A percentile compares a stretch with the other conserved stretches of the same genome.
phyloP scores from a whole-genome alignment of 345 rosid species.

The Eucalyptus curtisii region DNA sequence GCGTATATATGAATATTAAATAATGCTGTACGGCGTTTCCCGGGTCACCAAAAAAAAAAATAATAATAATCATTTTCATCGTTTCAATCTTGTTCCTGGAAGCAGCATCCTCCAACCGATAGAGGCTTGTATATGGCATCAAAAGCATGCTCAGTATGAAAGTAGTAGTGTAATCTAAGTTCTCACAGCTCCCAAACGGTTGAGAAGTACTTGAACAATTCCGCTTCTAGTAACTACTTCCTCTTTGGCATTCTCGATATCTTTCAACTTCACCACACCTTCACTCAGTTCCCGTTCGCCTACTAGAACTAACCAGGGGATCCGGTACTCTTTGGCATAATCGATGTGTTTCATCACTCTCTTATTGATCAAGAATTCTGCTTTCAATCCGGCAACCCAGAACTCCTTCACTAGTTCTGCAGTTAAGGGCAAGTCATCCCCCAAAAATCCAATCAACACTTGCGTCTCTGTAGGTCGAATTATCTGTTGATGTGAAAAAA shows the following conservation, averaged over 20 bases:
- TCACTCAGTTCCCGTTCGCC: conserved; percentile 55
- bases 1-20: background rate
- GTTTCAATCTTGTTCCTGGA: background rate
- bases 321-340: conserved; percentile 32
- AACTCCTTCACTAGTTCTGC: conserved; percentile 63
- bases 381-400: conserved; percentile 59
- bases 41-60: too few relatives aligned
- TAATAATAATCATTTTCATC: background rate
- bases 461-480: conserved; percentile 70
- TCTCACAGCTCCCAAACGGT: conserved; percentile 1
- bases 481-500: conserved; percentile 16
- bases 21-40: too few relatives aligned
- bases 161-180: background rate
- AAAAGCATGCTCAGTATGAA: background rate
- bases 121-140: background rate
- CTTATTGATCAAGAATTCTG: conserved; percentile 57
- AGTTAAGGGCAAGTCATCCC: conserved; percentile 41
- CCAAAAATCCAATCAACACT: conserved; percentile 49
- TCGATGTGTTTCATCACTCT: conserved; percentile 56
- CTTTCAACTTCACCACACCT: conserved; percentile 58
- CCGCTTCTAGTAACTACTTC: conserved; percentile 27
- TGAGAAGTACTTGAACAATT: conserved; percentile 35
- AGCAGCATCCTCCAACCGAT: background rate
- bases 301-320: conserved; percentile 65
- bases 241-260: conserved; percentile 37